Base-by-base conservation (phyloP, 768 basidiomycete genomes). In the Naganishia kalamii region DNA sequence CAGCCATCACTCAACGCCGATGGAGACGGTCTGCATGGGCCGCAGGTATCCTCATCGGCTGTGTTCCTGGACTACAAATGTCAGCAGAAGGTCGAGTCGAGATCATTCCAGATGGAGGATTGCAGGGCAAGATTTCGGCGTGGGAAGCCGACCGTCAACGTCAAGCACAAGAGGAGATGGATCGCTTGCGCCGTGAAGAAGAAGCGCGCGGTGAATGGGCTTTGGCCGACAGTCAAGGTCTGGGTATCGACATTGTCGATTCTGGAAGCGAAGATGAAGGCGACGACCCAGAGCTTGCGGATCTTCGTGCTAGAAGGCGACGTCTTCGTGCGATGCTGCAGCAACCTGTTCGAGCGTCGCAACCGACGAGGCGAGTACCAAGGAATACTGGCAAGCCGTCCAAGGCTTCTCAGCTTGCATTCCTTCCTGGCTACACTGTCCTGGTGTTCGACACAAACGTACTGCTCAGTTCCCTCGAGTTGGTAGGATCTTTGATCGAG, bases 401-500 rank as follows among this genome's bases (percentile, higher is more conserved):
- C n/a, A 44, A 63, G 23, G 46, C 63, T 10, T n/a, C 54, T 1
- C 35, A 65, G 30, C 15, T 13, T 77, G 79, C 80, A 81, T 51
- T 91, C 69, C 80, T 89, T 6, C 83, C 89, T 3, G 94, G 94
- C 2, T 96, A 92, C 78, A 91, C 91, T 12, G 81, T 88, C 48
- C 87, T 99, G 64, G 87, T 99, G 30, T 81, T 94, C 72, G 94
- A 98, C 78, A 97, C 94, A 51, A 98, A 98, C 79, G 89, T 97
- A 63, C 81, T 99, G 0, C 83, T 98, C 17, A 88, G 90, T 0
- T 91, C 90, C 0, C 81, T 97, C 4, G 76, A 85, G 0, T 81
- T 88, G 69, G 82, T 99, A 65, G 77, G 84, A 0, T 83, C 86
- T 13, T 81, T 98, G 65, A 81, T 97, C 59, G 90, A 94, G 76